Evolutionary conservation across 768 basidiomycete species (phyloP), one percentile per base, ranked within the genome.

Genomic region (Suillus placidus): DNA sequence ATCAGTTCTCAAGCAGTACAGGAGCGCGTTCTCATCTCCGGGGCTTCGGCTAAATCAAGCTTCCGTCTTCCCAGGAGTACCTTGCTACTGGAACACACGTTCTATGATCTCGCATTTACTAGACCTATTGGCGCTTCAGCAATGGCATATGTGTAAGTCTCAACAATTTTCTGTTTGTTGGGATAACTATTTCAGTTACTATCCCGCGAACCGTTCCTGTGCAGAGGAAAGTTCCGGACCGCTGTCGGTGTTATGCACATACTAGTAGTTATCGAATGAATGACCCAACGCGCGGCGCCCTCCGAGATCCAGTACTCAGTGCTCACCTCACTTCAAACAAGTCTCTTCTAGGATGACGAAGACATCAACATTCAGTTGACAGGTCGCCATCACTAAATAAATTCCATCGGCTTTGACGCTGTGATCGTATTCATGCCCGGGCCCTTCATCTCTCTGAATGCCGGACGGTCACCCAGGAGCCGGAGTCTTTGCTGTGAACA

Each of bases 141-240:
- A 20, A 40, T 35, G 37, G 1, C 32, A n/a, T 57, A 68, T 71
- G 67, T 72, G 70, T 73, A 66, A 68, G 62, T 14, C 60, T 60
- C 54, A 60, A 40, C 40, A 52, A 26, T 54, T 51, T 56, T 23
- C n/a, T 37, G 49, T 62, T 42, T 37, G 42, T 16, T 42, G 56
- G 13, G 8, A 61, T 20, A 16, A 60, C 32, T 67, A 71, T 74
- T 73, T 72, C 35, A 14, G 45, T 42, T 3, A 65, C 12, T 63
- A 38, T 63, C 61, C 56, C 68, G 67, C 66, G 61, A 62, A 20
- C 37, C 56, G 66, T 45, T 61, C 38, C 14, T 54, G 40, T 34
- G 54, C 7, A 61, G 38, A 30, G 51, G 37, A 52, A 42, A 35
- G 7, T 34, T 40, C 63, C 62, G 45, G 32, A 49, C 66, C 37